Conservation (phyloP, 306 rosid genomes). For the Rubus parviflorus region DNA sequence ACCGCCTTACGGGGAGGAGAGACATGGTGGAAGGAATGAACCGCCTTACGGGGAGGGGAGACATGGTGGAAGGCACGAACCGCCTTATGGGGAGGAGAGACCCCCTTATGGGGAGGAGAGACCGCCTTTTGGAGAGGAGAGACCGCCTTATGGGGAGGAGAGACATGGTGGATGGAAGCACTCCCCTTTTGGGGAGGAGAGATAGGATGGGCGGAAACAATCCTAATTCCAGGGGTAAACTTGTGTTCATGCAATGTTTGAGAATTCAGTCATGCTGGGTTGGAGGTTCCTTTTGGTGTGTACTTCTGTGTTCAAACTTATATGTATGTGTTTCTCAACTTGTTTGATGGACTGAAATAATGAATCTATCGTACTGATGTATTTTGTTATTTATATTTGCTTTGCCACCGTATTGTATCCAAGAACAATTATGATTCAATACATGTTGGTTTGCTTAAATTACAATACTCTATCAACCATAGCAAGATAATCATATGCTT, state of each 20-base stretch:
- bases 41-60: background rate
- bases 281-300: background rate
- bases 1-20: background rate
- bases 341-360: slow-evolving; percentile 16
- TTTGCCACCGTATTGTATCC: background rate
- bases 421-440: background rate
- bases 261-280: background rate
- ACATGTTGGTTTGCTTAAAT: background rate
- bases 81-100: background rate
- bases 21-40: background rate
- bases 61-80: background rate
- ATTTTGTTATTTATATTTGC: background rate
- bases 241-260: background rate
- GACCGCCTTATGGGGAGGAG: slow-evolving; percentile 14
- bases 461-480: background rate
- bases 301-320: background rate
- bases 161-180: slow-evolving; percentile 69
- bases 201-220: background rate
- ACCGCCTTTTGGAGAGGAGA: background rate
- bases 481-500: background rate
- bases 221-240: background rate
- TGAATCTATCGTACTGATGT: background rate
- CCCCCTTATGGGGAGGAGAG: slow-evolving; percentile 23
- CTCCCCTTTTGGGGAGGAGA: slow-evolving; percentile 25
- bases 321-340: background rate